phyloP scores from a whole-genome alignment of 371 early-diverging fungal species.

The Gilbertella persicaria region DNA sequence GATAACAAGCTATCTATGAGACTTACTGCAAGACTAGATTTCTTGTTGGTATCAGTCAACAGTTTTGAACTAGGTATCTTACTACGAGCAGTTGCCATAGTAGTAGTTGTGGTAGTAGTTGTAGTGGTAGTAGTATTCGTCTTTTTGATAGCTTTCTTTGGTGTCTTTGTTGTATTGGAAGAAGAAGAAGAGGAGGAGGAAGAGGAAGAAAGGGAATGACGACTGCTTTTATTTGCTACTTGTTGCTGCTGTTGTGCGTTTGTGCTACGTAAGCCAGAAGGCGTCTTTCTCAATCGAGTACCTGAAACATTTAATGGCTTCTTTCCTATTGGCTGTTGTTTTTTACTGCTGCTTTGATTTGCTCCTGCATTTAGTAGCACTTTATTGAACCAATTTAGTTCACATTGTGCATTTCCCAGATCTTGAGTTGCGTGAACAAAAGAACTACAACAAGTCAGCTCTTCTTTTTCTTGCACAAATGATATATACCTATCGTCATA shows the following conservation, averaged over 20 bases:
- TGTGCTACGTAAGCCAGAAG: constrained; percentile 3
- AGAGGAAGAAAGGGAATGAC: neutral
- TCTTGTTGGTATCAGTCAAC: neutral
- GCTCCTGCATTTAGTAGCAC: neutral
- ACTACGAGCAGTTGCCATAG: neutral
- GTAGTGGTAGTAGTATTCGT: neutral
- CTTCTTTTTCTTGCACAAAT: too few species aligned
- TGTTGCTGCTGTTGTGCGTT: constrained; percentile 1
- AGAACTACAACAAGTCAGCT: too few species aligned
- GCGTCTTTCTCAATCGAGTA: neutral
- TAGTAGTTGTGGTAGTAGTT: neutral
- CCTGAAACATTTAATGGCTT: constrained; percentile 5
- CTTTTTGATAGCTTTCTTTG: neutral
- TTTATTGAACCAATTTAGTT: constrained; percentile 14
- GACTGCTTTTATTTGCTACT: neutral
- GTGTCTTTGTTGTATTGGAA: neutral
- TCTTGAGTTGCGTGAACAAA: constrained; percentile 8
- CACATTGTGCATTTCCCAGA: constrained; percentile 9
- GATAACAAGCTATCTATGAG: neutral
- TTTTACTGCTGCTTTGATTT: neutral
- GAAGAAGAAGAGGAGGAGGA: neutral
- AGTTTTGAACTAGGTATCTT: neutral
- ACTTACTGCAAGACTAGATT: neutral
- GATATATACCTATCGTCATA: neutral
- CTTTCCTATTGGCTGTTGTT: constrained; percentile 1